A percentile compares a stretch with the other conserved stretches of the same genome.
Conservation (phyloP, 768 basidiomycete genomes). For the Leccinum subtestaceum region DNA sequence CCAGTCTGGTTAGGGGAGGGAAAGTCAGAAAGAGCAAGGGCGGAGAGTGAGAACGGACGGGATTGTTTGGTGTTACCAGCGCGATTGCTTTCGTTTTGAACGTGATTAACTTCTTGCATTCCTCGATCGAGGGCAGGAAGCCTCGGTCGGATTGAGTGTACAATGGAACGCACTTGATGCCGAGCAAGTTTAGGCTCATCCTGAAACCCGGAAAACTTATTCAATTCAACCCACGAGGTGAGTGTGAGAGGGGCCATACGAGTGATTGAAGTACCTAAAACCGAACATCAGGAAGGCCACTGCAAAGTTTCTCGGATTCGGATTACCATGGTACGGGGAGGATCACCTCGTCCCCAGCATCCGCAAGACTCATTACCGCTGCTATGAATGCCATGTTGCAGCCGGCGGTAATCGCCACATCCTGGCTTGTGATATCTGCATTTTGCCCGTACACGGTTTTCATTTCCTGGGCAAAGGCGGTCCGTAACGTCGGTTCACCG, state of each 20-base stretch:
- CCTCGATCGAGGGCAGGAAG: conserved; percentile 58
- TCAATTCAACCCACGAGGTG: not conserved
- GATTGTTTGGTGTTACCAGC: conserved; percentile 78
- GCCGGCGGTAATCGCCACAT: conserved; percentile 68
- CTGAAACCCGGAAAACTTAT: conserved; percentile 28
- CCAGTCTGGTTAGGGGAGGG: conserved; percentile 50
- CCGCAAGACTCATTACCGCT: conserved; percentile 60
- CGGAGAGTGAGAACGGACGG: conserved; percentile 37
- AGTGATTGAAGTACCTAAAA: conserved; percentile 65
- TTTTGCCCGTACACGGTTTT: conserved; percentile 49
- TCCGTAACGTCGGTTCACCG: conserved; percentile 53
- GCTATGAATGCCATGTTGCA: conserved; percentile 73
- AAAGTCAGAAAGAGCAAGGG: not conserved
- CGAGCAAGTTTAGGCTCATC: conserved; percentile 67
- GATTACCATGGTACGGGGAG: conserved; percentile 67
- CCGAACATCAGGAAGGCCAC: not conserved
- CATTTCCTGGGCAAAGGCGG: conserved; percentile 61
- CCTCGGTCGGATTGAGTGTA: conserved; percentile 46
- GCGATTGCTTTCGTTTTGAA: conserved; percentile 63
- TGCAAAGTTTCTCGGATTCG: not conserved
- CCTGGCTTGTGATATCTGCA: conserved; percentile 47
- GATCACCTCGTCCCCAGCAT: conserved; percentile 67
- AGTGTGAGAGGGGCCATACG: conserved; percentile 34
- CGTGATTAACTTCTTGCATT: conserved; percentile 53
- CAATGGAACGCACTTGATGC: conserved; percentile 56